Evolutionary conservation across 164 flowering plant genomes (phyloP), one percentile per base, ranked within the genome.

Genomic region (Warburgia ugandensis): DNA sequence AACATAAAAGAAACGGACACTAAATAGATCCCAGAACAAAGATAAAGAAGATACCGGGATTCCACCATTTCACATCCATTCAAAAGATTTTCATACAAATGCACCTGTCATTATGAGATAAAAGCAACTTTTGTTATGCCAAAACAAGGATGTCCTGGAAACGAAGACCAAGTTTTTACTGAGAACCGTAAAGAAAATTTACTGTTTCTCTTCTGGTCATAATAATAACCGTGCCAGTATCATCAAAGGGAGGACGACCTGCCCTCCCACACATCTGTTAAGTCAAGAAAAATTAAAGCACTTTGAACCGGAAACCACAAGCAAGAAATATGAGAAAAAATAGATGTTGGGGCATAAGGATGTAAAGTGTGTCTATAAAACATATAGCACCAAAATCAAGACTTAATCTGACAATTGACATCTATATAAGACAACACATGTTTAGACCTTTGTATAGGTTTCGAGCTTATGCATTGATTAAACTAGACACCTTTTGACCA

Each of bases 181-280:
- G n/a, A 27, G 10, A 36, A 38, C 6, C 4, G 19, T 33, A 7
- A 35, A 36, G 17, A 12, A 36, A 29, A 37, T 12, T 50, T 66
- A 94, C 99, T 21, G 96, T 89, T 70, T 84, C 97, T 67, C 66
- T 82, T 76, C 92, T 83, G 66, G 97, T 94, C 99, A 94, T 94
- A 63, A 94, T 89, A 54, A 89, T 76, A 59, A 84, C 97, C 66
- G 66, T 69, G 65, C 99, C 97, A 45, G 95, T 83, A 68, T 89
- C 96, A 69, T 86, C 97, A 69, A 94, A 94, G 42, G 97, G 97
- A 51, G 99, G 97, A 51, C 96, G 84, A 13, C 97, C 97, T 50
- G 97, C 99, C 68, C 97, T 81, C 45, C 99, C 99, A 63, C 82
- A 74, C 99, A 94, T 94, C 97, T 94, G 78, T 57, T 52, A 48